These are phyloP conservation scores for Clathrospora elynae DNA, from an alignment of 2,329 filamentous ascomycete species.

Conservation along the genomic window DNA sequence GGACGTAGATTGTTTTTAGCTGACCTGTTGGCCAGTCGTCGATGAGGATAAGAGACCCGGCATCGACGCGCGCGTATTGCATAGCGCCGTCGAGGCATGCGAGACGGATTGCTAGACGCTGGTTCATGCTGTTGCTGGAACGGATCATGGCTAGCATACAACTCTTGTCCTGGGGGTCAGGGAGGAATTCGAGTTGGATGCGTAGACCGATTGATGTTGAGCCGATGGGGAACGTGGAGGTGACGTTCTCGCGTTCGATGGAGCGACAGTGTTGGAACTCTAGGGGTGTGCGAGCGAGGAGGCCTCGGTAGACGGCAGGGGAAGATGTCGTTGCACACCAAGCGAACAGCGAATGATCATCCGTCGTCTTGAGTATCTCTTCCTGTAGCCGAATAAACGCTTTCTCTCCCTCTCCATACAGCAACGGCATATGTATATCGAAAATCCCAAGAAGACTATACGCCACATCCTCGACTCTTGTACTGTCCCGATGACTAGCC, in stretches of 20 bases:
- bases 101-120: conserved; percentile 30
- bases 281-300: conserved; percentile 29
- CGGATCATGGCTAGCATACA: conserved; percentile 27
- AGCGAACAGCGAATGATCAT: conserved; percentile 37
- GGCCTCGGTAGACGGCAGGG: conserved; percentile 30
- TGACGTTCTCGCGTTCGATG: conserved; percentile 28
- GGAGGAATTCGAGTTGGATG: conserved; percentile 31
- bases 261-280: conserved; percentile 29
- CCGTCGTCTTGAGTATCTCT: conserved; percentile 35
- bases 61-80: conserved; percentile 48
- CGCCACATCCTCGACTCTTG: conserved; percentile 36
- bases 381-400: conserved; percentile 37
- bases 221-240: conserved; percentile 25
- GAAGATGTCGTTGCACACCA: conserved; percentile 25
- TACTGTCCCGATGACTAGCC: conserved; percentile 34
- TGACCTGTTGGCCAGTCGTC: conserved; percentile 37
- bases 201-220: conserved; percentile 30
- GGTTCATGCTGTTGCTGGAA: conserved; percentile 28
- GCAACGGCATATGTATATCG: conserved; percentile 38
- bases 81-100: conserved; percentile 27
- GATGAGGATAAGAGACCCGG: conserved; percentile 61
- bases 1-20: conserved; percentile 30
- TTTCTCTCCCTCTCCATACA: conserved; percentile 39
- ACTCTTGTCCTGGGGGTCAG: conserved; percentile 21
- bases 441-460: conserved; percentile 41